Conservation (phyloP, 176 grass and related monocot species). For the Pontederia crassipes region DNA sequence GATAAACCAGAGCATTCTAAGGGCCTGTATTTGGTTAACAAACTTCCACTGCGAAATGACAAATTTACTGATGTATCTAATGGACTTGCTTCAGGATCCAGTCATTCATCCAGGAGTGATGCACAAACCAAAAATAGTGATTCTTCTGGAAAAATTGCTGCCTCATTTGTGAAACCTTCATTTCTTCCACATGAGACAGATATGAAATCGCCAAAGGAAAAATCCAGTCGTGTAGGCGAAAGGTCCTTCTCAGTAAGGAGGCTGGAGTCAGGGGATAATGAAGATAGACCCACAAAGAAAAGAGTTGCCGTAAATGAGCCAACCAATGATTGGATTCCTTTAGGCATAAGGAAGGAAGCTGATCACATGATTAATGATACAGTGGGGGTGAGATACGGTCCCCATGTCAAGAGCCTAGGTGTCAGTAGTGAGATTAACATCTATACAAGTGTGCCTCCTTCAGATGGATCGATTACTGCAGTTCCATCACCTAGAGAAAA, state of each 20-base stretch:
- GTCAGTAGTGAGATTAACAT: conserved; percentile 13
- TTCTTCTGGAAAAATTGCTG: conserved; percentile 21
- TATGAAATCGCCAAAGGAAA: conserved; percentile 6
- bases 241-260: conserved; percentile 15
- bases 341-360: conserved; percentile 2
- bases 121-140: conserved; percentile 10
- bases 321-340: not conserved
- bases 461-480: conserved; percentile 18
- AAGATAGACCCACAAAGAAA: conserved; percentile 24
- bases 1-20: conserved; percentile 12
- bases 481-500: conserved; percentile 21
- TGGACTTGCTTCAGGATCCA: conserved; percentile 9
- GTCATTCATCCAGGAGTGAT: conserved; percentile 21
- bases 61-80: not conserved
- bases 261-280: conserved; percentile 13
- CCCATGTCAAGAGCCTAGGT: conserved; percentile 17
- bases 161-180: conserved; percentile 15
- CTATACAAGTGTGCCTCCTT: conserved; percentile 16
- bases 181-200: conserved; percentile 15
- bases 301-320: not conserved
- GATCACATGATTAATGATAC: conserved; percentile 21
- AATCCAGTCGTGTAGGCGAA: conserved; percentile 8
- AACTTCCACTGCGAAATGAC: not conserved
- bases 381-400: conserved; percentile 8
- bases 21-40: conserved; percentile 8